Percentiles rank a stretch among this genome's conserved stretches.
phyloP scores from a whole-genome alignment of 208 protist species.

The Leishmania aethiopica region DNA sequence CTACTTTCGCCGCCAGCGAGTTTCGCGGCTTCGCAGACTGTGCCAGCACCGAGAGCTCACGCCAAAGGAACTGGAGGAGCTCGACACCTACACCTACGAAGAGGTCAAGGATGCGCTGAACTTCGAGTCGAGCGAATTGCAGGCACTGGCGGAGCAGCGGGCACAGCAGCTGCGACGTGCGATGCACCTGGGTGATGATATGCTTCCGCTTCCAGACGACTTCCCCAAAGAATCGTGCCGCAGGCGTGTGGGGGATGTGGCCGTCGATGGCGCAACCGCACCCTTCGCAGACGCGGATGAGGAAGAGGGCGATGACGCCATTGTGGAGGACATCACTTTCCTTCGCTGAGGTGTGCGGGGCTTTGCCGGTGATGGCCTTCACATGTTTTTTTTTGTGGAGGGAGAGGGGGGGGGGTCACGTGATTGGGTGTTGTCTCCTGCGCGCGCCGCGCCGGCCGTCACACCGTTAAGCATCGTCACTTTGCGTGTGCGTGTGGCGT shows the following conservation, averaged over 20 bases:
- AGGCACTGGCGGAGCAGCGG: conserved; percentile 42
- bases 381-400: neutral
- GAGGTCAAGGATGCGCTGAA: conserved; percentile 77
- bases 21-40: conserved; percentile 59
- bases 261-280: neutral
- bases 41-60: conserved; percentile 77
- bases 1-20: conserved; percentile 83
- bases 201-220: conserved; percentile 36
- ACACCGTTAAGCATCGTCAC: neutral
- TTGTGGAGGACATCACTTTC: conserved; percentile 58
- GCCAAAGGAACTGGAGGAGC: conserved; percentile 79
- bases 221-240: conserved; percentile 16
- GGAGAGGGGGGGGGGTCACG: neutral
- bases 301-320: conserved; percentile 31
- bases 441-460: neutral
- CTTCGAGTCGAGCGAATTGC: conserved; percentile 74
- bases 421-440: neutral
- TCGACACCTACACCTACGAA: conserved; percentile 88
- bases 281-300: conserved; percentile 4
- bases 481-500: neutral
- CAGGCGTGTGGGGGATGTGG: neutral
- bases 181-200: conserved; percentile 24
- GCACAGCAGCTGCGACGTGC: conserved; percentile 23
- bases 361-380: neutral
- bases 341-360: conserved; percentile 1